Percentiles rank a stretch among this genome's conserved stretches.
phyloP scores from a whole-genome alignment of 495 filamentous ascomycete genomes.

The Penicillium roqueforti region DNA sequence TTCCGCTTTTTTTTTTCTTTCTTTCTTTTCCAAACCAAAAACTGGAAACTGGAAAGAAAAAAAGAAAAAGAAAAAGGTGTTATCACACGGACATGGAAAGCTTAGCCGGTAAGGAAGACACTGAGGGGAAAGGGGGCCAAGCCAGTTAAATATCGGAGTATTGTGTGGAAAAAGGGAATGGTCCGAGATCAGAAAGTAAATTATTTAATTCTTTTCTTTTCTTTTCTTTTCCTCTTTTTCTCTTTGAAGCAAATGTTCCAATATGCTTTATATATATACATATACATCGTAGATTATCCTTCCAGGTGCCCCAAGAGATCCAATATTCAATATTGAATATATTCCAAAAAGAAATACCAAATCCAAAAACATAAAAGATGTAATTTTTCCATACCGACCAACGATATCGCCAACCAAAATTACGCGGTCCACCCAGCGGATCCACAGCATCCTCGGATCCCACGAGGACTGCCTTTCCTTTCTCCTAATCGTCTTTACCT shows the following conservation, averaged over 20 bases:
- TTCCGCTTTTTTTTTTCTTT: conserved; percentile 18
- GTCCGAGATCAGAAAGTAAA: conserved; percentile 13
- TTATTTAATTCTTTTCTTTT: not conserved
- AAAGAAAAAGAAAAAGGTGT: conserved; percentile 4
- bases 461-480: conserved; percentile 38
- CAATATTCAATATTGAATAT: too few species aligned
- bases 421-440: conserved; percentile 36
- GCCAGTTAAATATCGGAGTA: conserved; percentile 19
- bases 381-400: conserved; percentile 12
- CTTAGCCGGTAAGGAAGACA: conserved; percentile 19
- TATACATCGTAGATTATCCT: too few species aligned
- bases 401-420: conserved; percentile 36
- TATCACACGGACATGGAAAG: conserved; percentile 20
- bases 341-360: not conserved
- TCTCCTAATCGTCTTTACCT: conserved; percentile 27
- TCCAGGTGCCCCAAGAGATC: too few species aligned
- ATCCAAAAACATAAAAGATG: conserved; percentile 6
- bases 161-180: conserved; percentile 24
- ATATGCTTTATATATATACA: too few species aligned
- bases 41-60: conserved; percentile 2
- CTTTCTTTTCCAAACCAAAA: not conserved
- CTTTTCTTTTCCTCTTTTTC: conserved; percentile 1
- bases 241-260: not conserved
- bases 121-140: conserved; percentile 26
- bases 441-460: conserved; percentile 40